Base-by-base conservation (phyloP, 1,284 basidiomycete genomes). In the Cerioporus squamosus region DNA sequence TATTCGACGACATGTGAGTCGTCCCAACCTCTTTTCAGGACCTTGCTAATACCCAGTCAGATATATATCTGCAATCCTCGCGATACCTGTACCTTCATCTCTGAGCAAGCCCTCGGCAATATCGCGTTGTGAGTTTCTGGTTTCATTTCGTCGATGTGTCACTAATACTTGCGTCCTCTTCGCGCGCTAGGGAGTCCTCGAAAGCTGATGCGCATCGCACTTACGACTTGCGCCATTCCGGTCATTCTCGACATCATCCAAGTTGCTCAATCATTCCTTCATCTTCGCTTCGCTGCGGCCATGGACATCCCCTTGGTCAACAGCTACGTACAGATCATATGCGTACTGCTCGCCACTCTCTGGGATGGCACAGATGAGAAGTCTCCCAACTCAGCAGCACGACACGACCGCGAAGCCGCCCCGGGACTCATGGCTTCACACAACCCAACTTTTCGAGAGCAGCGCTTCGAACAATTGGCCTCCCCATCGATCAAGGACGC, bases 1-100 rank as follows among this genome's bases (percentile, higher is more conserved):
- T 71, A 3, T 64, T 69, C 33, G 68, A 70, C 45, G 62, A 71
- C 49, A 44, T 59, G 68, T 69, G n/a, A 2, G 40, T 43, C 29
- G 55, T 58, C 26, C n/a, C 10, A 40, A 18, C 5, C 10, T n/a
- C 18, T 6, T n/a, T 2, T 1, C 26, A 18, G 3, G 20, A 6
- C 15, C 22, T 17, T 2, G 5, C 33, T 51, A 18, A 56, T n/a
- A 12, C 18, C 3, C 10, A n/a, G 14, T 10, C n/a, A 55, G 53
- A 23, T 55, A 48, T 39, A 22, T 26, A 10, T 47, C 49, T 15
- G 17, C 39, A 5, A 44, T 46, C 17, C 51, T 55, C 12, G 29
- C 36, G 12, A 1, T 48, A 39, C n/a, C n/a, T n/a, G 17, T 14
- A 8, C 45, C 45, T 18, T 24, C 10, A 24, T 29, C 2, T 22